Evolutionary conservation across 2,329 filamentous ascomycete species (phyloP), one percentile per base, ranked within the genome.

Genomic region (Gaeumannomyces tritici): DNA sequence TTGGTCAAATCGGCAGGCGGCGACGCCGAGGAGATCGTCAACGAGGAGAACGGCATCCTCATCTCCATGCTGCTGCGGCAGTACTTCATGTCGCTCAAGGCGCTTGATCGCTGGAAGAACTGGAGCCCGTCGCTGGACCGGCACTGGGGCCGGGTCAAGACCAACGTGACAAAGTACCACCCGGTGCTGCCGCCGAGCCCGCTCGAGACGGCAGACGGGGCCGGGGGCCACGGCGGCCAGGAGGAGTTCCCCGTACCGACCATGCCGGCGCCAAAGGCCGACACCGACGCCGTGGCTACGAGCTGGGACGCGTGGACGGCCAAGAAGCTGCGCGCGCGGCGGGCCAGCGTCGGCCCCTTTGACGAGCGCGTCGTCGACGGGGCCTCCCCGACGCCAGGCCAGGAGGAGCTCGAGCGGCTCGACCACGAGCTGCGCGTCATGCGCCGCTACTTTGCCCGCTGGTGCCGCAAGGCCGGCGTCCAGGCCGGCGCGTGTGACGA

Each of bases 11-110:
- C 87, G 3, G 88, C 91, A 72, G 92, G 92, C 29, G 91, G 91
- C 21, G 76, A 82, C 4, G 89, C 88, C 1, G 86, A 91, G 67
- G 90, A 93, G 70, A 76, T 96, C 21, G 87, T 96, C 6, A 87
- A 86, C 33, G 91, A 96, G 70, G 92, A 97, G 71, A 93, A 90
- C 67, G 93, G 92, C 4, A 87, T 96, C 21, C 80, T 96, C 62
- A 90, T 96, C 68, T 92, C 89, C 59, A 90, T 89, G 70, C 87
- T 97, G 72, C 80, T 97, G 26, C 85, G 92, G 15, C 92, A 96
- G 72, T 96, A 96, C 74, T 96, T 96, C 74, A 89, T 96, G 82
- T 89, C 87, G 8, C 80, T 96, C 56, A 90, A 90, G 62, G 88
- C 93, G 1, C 76, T 96, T 29, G 90, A 91, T 24, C 85, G 85